Base-by-base conservation (phyloP, 2,329 filamentous ascomycete genomes). In the Stromatinia cepivora region DNA sequence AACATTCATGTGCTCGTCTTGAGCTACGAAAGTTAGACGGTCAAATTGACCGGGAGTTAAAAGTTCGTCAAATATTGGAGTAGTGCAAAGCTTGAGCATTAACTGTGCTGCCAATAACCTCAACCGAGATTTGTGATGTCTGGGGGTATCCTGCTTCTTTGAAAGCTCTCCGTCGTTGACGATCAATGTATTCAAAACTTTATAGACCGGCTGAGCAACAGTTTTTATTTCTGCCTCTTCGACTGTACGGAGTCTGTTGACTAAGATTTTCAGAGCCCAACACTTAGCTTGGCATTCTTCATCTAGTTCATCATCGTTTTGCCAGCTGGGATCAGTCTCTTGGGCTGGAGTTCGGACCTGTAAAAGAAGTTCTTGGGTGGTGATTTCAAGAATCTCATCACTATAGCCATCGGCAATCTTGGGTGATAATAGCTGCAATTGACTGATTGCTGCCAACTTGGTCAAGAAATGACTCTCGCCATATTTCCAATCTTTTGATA, bases 201-300 rank as follows among this genome's bases (percentile, higher is more conserved):
- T 90, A 80, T 93, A 93, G 0, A 97, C 88, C 9, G 90, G 87
- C 70, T 84, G 84, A 1, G 90, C 88, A 70, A 87, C 83, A 48
- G 86, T 84, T 73, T 89, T 85, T 20, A 85, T 84, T 71, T 84
- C 82, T 22, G 80, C 76, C 59, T 87, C 84, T 57, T 84, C 80
- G 15, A 69, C 72, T 70, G 79, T 90, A 52, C 94, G 88, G 25
- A 97, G 84, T 67, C 92, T 88, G 79, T 98, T 98, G 70, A 95
- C 92, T 36, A 98, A 84, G 22, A 93, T 90, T 78, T 91, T 94
- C 61, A 98, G 82, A 1, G 94, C 91, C 82, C 93, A 89, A 69
- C 89, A 87, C 80, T 98, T 97, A 28, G 93, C 90, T 71, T 90
- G 86, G 22, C 92, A 90, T 76, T 97, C 93, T 66, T 94, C 88